Percentiles rank a stretch among this genome's conserved stretches.
Conservation (phyloP, 2,329 filamentous ascomycete species). For the Rachicladosporium sp. region DNA sequence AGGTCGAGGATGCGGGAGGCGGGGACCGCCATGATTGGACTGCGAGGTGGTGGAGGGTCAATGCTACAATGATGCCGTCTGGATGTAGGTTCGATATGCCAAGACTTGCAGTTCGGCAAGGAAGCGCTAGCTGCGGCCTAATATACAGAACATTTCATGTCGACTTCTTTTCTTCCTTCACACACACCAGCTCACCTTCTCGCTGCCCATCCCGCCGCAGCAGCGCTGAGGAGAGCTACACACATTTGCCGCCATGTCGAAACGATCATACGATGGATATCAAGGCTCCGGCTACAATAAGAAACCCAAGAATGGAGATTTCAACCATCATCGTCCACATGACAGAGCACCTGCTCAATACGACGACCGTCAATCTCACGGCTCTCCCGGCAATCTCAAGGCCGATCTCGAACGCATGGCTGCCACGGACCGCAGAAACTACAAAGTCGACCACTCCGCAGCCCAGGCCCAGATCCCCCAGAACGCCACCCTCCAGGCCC, state of each 20-base stretch:
- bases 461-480: conserved; percentile 12
- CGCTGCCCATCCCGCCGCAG: conserved; percentile 13
- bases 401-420: neutral
- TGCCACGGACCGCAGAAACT: neutral
- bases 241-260: conserved; percentile 7
- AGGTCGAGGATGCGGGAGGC: conserved; percentile 50
- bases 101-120: too few species aligned
- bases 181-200: conserved; percentile 20
- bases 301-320: conserved; percentile 2
- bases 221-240: conserved; percentile 21
- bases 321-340: conserved; percentile 1
- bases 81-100: too few species aligned
- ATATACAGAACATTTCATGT: neutral
- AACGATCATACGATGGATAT: conserved; percentile 9
- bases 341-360: conserved; percentile 1
- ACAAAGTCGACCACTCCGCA: conserved; percentile 7
- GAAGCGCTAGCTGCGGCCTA: too few species aligned
- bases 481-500: conserved; percentile 4
- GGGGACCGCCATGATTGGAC: conserved; percentile 37
- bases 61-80: too few species aligned
- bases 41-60: too few species aligned
- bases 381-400: neutral
- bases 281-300: conserved; percentile 8
- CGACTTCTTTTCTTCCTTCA: neutral
- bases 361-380: neutral